Base-by-base conservation (phyloP, 345 rosid genomes). In the Lepidium aucheri region DNA sequence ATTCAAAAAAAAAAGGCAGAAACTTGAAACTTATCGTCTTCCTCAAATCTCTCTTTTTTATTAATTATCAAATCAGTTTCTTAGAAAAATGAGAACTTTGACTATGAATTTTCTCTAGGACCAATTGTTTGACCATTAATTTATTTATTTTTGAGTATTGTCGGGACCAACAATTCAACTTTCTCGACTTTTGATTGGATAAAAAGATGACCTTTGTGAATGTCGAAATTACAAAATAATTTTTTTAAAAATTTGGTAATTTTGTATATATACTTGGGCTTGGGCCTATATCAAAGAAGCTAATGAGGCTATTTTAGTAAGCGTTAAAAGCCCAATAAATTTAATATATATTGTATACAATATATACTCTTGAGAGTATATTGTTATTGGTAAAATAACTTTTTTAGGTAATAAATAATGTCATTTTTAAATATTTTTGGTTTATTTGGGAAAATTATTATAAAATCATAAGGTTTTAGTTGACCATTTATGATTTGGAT, bases 11-110 rank as follows among this genome's bases (percentile, higher is more conserved):
- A 3, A 45, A 17, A n/a, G n/a, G 11, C 43, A n/a, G 45, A 26
- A 72, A 47, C 50, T 24, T 24, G 63, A 35, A 53, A 38, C 53
- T 46, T 55, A 3, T 40, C 67, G 67, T 60, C 64, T 63, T 13
- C 43, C 9, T 62, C 62, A 16, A 58, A 4, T 35, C 6, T 20
- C 15, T 28, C 12, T 20, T 9, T 26, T 1, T 20, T 20, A 1
- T 46, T 36, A 10, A 40, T 12, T 8, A 20, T 59, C 50, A 56
- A 35, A 44, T 30, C 16, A 15, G 11, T 42, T 15, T 42, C 55
- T 45, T 38, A 18, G 56, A 24, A 32, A 33, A 35, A 35, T 57
- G 5, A 32, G n/a, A 54, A 56, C 10, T 56, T 67, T 38, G 65
- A 57, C 41, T 56, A 11, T 15, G 1, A 32, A 0, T 28, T 52